phyloP scores from a whole-genome alignment of 495 filamentous ascomycete genomes.

The Daldinia grandis region DNA sequence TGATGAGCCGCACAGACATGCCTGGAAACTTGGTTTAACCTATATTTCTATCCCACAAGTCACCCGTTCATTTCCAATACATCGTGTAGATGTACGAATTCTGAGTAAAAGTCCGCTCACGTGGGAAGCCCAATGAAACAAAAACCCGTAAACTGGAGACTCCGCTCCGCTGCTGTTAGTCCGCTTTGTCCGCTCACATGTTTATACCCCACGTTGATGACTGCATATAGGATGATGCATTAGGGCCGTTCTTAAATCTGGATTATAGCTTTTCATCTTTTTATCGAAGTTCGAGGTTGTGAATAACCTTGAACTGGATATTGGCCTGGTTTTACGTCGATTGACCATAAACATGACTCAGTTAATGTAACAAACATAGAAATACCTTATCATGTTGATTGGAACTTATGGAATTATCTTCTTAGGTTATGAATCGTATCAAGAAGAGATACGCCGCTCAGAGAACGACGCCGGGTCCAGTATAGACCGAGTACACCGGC shows the following conservation, averaged over 20 bases:
- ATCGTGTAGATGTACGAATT: neutral
- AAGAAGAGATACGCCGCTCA: constrained; percentile 13
- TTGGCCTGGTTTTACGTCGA: neutral
- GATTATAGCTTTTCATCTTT: neutral
- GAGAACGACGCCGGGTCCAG: constrained; percentile 28
- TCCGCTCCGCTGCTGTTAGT: constrained; percentile 9
- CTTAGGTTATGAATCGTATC: constrained; percentile 18
- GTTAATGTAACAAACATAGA: neutral
- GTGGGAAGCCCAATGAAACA: neutral
- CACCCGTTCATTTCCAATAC: neutral
- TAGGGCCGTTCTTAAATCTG: no score
- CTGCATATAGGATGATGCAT: constrained; percentile 3
- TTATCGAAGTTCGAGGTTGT: neutral
- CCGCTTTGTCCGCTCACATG: constrained; percentile 28
- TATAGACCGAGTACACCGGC: constrained; percentile 37
- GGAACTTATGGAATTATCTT: constrained; percentile 5
- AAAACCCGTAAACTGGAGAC: neutral
- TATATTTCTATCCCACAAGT: neutral
- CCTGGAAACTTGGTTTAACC: neutral
- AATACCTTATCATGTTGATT: neutral
- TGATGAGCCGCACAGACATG: neutral
- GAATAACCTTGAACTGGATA: no score
- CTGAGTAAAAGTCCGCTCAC: constrained; percentile 29
- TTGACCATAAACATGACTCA: neutral
- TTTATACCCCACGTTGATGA: constrained; percentile 16